Percentiles rank a stretch among this genome's conserved stretches.
These are phyloP conservation scores for Arabidopsis arenosa DNA, from an alignment of 345 rosid species.

Conservation along the genomic window DNA sequence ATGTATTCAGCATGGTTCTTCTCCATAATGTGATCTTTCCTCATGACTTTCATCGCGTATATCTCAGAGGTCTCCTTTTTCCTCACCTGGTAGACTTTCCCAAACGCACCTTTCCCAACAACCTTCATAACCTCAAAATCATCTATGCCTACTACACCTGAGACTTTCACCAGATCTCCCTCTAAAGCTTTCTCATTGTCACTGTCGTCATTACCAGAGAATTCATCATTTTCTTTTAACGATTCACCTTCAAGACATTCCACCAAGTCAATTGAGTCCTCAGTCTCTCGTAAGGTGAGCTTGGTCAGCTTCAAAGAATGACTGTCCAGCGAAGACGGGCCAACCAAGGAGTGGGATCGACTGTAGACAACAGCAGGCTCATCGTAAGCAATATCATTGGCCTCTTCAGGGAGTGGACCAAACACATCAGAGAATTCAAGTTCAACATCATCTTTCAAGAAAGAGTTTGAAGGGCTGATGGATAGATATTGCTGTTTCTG, in stretches of 20 bases:
- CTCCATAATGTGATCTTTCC: constrained; percentile 91
- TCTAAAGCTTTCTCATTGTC: constrained; percentile 36
- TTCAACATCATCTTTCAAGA: constrained; percentile 39
- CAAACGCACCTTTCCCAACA: constrained; percentile 96
- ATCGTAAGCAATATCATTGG: constrained; percentile 47
- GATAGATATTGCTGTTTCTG: constrained; percentile 38
- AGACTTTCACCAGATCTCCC: constrained; percentile 31
- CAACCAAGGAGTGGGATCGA: constrained; percentile 91
- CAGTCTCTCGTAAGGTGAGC: constrained; percentile 58
- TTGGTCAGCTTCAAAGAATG: constrained; percentile 69
- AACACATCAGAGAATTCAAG: constrained; percentile 49
- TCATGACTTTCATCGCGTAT: constrained; percentile 95
- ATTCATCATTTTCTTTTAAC: constrained; percentile 49
- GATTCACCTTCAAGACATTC: constrained; percentile 49
- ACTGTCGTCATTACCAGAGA: constrained; percentile 46
- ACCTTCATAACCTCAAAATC: constrained; percentile 85
- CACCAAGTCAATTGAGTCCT: constrained; percentile 58
- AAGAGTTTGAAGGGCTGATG: constrained; percentile 33
- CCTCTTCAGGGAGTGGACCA: constrained; percentile 46
- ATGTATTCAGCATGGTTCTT: constrained; percentile 87
- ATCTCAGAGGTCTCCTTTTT: constrained; percentile 77
- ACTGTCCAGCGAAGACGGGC: constrained; percentile 71
- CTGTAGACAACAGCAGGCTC: constrained; percentile 73
- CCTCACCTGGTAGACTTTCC: constrained; percentile 87
- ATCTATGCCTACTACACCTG: constrained; percentile 61